Conservation (phyloP, 192 early-diverging fungal genomes). For the Coemansia javaensis region DNA sequence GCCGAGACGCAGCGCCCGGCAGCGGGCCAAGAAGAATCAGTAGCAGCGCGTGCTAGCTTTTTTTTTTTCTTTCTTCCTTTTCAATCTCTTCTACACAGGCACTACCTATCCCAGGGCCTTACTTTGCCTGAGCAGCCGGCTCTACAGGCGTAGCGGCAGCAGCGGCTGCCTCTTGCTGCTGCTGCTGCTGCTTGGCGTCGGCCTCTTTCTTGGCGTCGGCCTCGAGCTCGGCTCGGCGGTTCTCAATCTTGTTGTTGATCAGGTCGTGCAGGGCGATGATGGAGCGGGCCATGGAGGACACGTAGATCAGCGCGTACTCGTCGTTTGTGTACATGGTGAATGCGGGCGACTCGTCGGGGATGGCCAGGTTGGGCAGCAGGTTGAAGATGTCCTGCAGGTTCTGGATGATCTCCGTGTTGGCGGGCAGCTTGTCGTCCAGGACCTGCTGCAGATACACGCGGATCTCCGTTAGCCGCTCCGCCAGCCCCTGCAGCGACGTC, state of each 20-base stretch:
- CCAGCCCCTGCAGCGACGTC: conserved; percentile 84
- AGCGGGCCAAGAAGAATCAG: no score
- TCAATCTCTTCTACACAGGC: no score
- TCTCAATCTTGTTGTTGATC: conserved; percentile 97
- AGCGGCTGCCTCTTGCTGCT: conserved; percentile 2
- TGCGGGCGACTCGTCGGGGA: conserved; percentile 69
- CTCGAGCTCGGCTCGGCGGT: conserved; percentile 50
- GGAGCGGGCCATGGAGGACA: conserved; percentile 85
- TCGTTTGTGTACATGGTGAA: conserved; percentile 96
- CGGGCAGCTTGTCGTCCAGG: conserved; percentile 74
- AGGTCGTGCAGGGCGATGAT: conserved; percentile 96
- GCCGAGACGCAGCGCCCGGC: no score
- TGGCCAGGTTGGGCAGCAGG: conserved; percentile 85
- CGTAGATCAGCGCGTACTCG: conserved; percentile 90
- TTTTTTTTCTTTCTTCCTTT: no score
- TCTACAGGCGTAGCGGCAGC: background rate
- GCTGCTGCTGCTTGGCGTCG: conserved; percentile 14
- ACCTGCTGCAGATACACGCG: conserved; percentile 86
- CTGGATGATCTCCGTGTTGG: conserved; percentile 96
- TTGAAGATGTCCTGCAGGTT: conserved; percentile 99
- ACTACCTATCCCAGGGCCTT: no score
- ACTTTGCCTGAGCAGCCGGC: background rate
- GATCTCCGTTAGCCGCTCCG: conserved; percentile 81
- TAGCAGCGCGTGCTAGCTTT: no score
- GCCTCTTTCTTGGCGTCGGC: conserved; percentile 25